Base-by-base conservation (phyloP, 129 eudicot species). In the Heracleum sosnowskyi region DNA sequence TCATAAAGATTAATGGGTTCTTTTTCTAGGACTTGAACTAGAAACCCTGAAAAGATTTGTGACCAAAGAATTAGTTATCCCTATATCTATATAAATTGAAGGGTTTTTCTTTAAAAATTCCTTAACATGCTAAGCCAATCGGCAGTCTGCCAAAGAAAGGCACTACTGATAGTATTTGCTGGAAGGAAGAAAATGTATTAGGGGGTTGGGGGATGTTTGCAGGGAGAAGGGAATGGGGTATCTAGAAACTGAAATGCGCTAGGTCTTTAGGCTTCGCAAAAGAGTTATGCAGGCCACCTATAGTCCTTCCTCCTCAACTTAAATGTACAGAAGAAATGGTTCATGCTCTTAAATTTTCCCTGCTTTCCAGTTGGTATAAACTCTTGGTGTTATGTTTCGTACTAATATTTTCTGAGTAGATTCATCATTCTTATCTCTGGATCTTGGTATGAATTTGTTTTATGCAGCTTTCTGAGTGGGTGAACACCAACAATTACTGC, bases 391-490 rank as follows among this genome's bases (percentile, higher is more conserved):
- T n/a, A 57, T 57, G 64, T n/a, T 57, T 57, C 26, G 4, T 57
- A 24, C 31, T 8, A 57, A 57, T 24, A n/a, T 7, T 15, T 57
- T 24, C 4, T n/a, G 64, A 7, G 5, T 24, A 57, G 64, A 57
- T 57, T 22, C n/a, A 24, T 11, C 28, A 7, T 57, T n/a, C 31
- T 18, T 24, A 24, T 39, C 12, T 79, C 42, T 72, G 45, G 40
- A 16, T 35, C 62, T 24, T n/a, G 64, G 45, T 66, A 28, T 22
- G 31, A 33, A 20, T 47, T 80, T 79, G 63, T 51, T 40, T 42
- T 71, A 7, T 24, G 81, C 83, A 87, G 90, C 57, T 81, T 53
- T 87, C 86, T 13, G 83, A 84, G 74, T 87, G 90, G 90, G 82
- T 84, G 83, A 76, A 76, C 34, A 41, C 70, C 51, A 81, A 72